Conservation (phyloP, 257 asterid genomes). For the Solanum chaucha region DNA sequence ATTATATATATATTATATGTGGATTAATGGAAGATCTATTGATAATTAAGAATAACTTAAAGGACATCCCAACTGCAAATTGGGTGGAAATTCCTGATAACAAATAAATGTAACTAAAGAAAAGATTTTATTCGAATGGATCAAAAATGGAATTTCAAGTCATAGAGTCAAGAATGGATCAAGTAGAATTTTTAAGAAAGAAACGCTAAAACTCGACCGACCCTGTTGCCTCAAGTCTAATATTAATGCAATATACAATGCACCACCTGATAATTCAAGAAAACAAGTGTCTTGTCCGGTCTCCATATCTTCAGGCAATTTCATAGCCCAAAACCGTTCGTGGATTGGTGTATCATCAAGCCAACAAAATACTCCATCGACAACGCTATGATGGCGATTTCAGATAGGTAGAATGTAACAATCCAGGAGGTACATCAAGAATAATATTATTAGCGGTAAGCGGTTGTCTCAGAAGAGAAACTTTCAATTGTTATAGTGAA, state of each 20-base stretch:
- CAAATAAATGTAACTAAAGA: neutral
- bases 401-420: neutral
- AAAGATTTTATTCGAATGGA: neutral
- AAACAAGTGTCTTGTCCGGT: too few species aligned
- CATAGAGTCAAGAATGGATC: neutral
- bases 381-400: neutral
- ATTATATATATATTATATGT: neutral
- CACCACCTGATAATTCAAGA: neutral
- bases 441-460: neutral
- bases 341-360: neutral
- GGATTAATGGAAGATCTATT: neutral
- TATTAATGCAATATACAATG: neutral
- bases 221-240: neutral
- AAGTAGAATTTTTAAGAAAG: neutral
- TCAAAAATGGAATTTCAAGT: neutral
- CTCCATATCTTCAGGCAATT: neutral
- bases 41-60: neutral
- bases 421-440: neutral
- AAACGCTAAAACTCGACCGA: neutral
- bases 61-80: neutral
- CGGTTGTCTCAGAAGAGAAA: neutral
- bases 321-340: neutral
- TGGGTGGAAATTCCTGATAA: neutral
- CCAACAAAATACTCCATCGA: neutral
- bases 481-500: neutral